Evolutionary conservation across 208 protist species (phyloP), one percentile per base, ranked within the genome.

Genomic region (Leishmania tarentolae): DNA sequence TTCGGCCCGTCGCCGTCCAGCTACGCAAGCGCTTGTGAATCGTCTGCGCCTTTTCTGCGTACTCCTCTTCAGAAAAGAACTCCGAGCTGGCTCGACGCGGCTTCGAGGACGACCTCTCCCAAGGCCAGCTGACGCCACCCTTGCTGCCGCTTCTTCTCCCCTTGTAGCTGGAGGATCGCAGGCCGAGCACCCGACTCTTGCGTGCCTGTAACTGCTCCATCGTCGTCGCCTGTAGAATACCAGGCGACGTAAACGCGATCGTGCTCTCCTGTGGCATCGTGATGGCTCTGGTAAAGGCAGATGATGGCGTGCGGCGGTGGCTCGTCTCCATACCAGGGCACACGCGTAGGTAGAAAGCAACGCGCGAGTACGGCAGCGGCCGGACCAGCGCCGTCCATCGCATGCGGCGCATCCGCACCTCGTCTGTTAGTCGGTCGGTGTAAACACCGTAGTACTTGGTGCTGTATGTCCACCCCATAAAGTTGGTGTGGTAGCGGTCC

Each of bases 401-500:
- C 84, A 90, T 88, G 4, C 94, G 88, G n/a, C 94, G 91, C 63
- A 94, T 78, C 35, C 87, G 86, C 79, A 88, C 85, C 31, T 84
- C 73, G 17, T 35, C 21, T 0, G 86, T 89, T 71, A 88, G 66
- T 24, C 71, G 86, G 47, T 76, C 80, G 4, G 83, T 87, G 85
- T 95, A 97, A 42, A 80, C 63, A 21, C 92, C 90, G 88, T 95
- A 91, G 84, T 96, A 96, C 71, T 89, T 88, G 61, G 79, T 85
- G 78, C 86, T 90, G 87, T 91, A 97, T 46, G 87, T 90, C 94
- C 94, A 97, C 6, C 94, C 94, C 66, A 92, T 82, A 78, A 94
- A 91, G 83, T 85, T 94, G 17, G 92, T 92, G 37, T 91, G 77
- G 84, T 87, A 89, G 50, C 87, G 83, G 66, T 94, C 91, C n/a